Percentiles rank a stretch among this genome's conserved stretches.
phyloP scores from a whole-genome alignment of 768 basidiomycete species.

The Jaapia argillacea region DNA sequence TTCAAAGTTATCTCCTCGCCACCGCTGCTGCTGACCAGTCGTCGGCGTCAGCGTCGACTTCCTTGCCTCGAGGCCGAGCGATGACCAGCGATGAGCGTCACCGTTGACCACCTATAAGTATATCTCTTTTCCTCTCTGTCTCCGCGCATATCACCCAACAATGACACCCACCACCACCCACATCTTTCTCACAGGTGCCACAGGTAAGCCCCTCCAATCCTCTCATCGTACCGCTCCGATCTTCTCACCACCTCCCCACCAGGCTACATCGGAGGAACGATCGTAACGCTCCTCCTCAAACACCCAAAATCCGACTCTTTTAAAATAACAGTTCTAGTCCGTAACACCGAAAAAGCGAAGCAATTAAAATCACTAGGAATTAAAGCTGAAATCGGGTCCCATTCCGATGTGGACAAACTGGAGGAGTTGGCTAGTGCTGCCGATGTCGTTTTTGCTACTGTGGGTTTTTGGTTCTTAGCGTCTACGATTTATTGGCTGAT shows the following conservation, averaged over 20 bases:
- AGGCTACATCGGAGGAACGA: constrained; percentile 52
- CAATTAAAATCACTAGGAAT: constrained; percentile 20
- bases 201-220: not conserved
- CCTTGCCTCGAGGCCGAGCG: too few relatives aligned
- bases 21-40: too few relatives aligned
- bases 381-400: constrained; percentile 28
- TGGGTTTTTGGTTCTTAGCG: constrained; percentile 14
- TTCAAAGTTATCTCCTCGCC: too few relatives aligned
- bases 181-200: constrained; percentile 4
- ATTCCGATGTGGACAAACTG: constrained; percentile 28
- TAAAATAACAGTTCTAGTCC: constrained; percentile 36
- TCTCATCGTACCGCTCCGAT: not conserved
- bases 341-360: constrained; percentile 27
- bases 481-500: too few relatives aligned
- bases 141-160: too few relatives aligned
- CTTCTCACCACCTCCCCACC: not conserved
- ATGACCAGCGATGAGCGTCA: too few relatives aligned
- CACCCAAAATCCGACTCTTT: constrained; percentile 32
- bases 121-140: too few relatives aligned
- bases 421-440: constrained; percentile 29
- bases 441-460: constrained; percentile 36
- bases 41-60: too few relatives aligned
- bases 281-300: constrained; percentile 34
- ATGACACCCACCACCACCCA: constrained; percentile 13
- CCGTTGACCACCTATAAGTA: too few relatives aligned